Base-by-base conservation (phyloP, 768 basidiomycete genomes). In the Ephemerocybe angulata region DNA sequence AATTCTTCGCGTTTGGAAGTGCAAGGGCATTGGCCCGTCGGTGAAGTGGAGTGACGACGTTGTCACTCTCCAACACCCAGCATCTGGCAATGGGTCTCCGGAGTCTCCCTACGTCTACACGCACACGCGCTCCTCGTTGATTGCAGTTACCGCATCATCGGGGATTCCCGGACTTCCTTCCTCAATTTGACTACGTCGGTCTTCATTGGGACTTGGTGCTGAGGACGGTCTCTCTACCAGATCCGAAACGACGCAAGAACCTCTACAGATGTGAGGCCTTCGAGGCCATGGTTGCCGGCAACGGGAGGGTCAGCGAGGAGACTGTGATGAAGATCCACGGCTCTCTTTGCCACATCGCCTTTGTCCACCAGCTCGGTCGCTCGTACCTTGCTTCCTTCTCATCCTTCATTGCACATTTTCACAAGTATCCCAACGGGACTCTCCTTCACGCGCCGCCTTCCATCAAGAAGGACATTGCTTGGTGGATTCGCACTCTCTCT, bases 261-360 rank as follows among this genome's bases (percentile, higher is more conserved):
- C 56, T 65, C 1, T 33, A 40, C 3, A 27, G 63, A 1, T 51
- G 61, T 5, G n/a, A 21, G 2, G 31, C 10, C 4, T 65, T 65
- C 52, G 50, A 64, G 17, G 27, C 44, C 17, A 3, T 3, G 15
- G 54, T 52, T 22, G 31, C 43, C n/a, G 5, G 41, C 8, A 24
- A 30, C 19, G 24, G 30, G 22, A 25, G 8, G 17, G 57, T 60
- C 43, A 33, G 41, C 4, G 43, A 65, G 3, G 28, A 53, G 17
- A 55, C 62, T 1, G 54, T 63, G 0, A 47, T 60, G 48, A 60
- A 58, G 15, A 56, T 74, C 15, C 63, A 65, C 38, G 66, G 71
- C 10, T 65, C 68, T 1, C 62, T 74, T 0, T 67, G 66, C 21
- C 70, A 74, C 33, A 56, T 66, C 38, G 51, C 66, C 3, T 74